Evolutionary conservation across 768 basidiomycete species (phyloP), one percentile per base, ranked within the genome.

Genomic region (Russula vinacea): DNA sequence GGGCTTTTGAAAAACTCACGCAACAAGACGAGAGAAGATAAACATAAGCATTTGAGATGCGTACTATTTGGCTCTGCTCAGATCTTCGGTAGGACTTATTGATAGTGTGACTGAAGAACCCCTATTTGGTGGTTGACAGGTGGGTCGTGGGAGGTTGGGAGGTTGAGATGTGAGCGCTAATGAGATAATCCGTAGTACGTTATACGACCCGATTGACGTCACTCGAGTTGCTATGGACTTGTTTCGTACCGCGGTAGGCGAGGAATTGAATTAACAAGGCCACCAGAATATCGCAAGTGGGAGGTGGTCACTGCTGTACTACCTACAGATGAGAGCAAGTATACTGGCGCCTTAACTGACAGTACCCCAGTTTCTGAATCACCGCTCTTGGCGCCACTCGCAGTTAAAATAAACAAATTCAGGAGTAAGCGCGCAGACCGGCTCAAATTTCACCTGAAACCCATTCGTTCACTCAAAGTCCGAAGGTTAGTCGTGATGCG

Each of bases 1-100:
- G 24, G 19, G 44, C 16, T 4, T 16, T 33, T n/a, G 32, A 52
- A 57, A 39, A 35, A 40, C 71, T 22, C 54, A 84, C 85, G 80
- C 78, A 60, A 86, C 70, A 32, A 81, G 24, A 67, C 80, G 81
- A 37, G 84, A 85, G 64, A 80, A 13, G 57, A 83, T 62, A 37
- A 79, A 80, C 72, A 79, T 74, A 56, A 84, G 71, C 82, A 86
- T 84, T 47, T 33, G 5, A 2, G 49, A 24, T 11, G 10, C 7
- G 39, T 24, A 19, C 32, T 60, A 3, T 11, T 8, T 42, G 7
- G n/a, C 29, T 6, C 10, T 22, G 10, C 11, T 47, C 7, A 35
- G 24, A 35, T 26, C 17, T 29, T 35, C 19, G 32, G 17, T 8
- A 5, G 19, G 44, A 47, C n/a, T 32, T 47, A 58, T 32, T 19